Conservation (phyloP, 1,284 basidiomycete species). For the Schizophyllum commune region DNA sequence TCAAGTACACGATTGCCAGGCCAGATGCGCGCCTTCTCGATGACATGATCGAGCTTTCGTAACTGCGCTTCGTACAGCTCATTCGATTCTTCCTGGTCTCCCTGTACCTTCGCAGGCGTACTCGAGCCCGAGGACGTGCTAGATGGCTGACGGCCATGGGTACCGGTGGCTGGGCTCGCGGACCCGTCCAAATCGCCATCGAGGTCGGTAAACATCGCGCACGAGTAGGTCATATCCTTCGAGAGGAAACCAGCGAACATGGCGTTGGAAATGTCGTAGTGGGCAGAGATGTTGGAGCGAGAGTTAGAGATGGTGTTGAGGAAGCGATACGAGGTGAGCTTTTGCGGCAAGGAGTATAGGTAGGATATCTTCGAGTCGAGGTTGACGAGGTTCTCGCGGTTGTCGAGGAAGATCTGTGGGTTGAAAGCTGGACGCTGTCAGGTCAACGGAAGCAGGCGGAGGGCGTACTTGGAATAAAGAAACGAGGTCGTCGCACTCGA, state of each 20-base stretch:
- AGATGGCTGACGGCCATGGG: conserved; percentile 12
- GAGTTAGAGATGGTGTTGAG: conserved; percentile 57
- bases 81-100: conserved; percentile 25
- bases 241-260: conserved; percentile 60
- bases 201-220: conserved; percentile 61
- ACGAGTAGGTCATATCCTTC: conserved; percentile 78
- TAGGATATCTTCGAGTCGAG: conserved; percentile 41
- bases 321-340: conserved; percentile 51
- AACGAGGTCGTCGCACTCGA: conserved; percentile 56
- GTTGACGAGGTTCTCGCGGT: conserved; percentile 43
- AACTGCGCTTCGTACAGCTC: conserved; percentile 63
- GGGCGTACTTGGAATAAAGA: conserved; percentile 48
- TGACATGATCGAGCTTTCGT: conserved; percentile 52
- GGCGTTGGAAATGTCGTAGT: conserved; percentile 66
- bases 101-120: conserved; percentile 4
- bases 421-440: no score
- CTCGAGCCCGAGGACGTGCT: conserved; percentile 1
- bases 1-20: conserved; percentile 65
- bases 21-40: conserved; percentile 43
- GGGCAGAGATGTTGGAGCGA: conserved; percentile 65
- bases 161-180: background rate
- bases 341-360: conserved; percentile 49
- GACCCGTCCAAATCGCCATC: conserved; percentile 43
- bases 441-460: no score
- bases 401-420: conserved; percentile 67